Evolutionary conservation across 1,284 basidiomycete species (phyloP).

Genomic region (Athelia psychrophila): DNA sequence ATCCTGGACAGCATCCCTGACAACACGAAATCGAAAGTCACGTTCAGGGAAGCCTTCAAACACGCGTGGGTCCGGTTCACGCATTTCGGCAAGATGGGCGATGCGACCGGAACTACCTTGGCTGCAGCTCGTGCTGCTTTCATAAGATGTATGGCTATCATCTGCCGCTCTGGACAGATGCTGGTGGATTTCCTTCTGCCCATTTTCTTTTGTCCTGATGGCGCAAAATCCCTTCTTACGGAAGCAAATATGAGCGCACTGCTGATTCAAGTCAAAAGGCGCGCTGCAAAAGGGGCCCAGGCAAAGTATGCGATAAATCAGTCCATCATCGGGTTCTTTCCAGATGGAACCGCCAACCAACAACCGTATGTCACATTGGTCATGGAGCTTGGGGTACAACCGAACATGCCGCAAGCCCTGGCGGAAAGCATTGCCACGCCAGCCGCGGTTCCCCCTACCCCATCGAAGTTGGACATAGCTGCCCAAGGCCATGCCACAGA

Average conservation of each 20-base stretch:
- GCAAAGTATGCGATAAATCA: not conserved
- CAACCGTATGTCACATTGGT: not conserved
- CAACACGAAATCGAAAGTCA: conserved; percentile 5
- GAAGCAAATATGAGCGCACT: not conserved
- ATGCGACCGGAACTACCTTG: conserved; percentile 10
- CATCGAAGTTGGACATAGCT: too few species aligned
- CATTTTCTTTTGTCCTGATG: conserved; percentile 6
- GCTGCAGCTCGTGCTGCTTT: conserved; percentile 7
- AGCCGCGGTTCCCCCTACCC: too few species aligned
- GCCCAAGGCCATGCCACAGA: too few species aligned
- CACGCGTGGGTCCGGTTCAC: conserved; percentile 16
- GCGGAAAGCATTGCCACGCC: too few species aligned
- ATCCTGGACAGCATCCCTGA: conserved; percentile 10
- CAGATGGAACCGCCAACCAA: not conserved
- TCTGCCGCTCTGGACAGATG: not conserved
- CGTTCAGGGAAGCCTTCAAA: conserved; percentile 13
- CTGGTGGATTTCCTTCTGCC: conserved; percentile 7
- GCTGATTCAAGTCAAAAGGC: not conserved
- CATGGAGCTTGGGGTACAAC: not conserved
- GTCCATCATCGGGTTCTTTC: not conserved
- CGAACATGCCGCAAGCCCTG: not conserved
- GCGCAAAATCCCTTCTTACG: not conserved
- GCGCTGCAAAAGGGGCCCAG: not conserved
- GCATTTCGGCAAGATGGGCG: conserved; percentile 16
- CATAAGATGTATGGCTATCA: conserved; percentile 9